phyloP scores from a whole-genome alignment of 1,284 basidiomycete genomes.

The Leccinum pachyderme region DNA sequence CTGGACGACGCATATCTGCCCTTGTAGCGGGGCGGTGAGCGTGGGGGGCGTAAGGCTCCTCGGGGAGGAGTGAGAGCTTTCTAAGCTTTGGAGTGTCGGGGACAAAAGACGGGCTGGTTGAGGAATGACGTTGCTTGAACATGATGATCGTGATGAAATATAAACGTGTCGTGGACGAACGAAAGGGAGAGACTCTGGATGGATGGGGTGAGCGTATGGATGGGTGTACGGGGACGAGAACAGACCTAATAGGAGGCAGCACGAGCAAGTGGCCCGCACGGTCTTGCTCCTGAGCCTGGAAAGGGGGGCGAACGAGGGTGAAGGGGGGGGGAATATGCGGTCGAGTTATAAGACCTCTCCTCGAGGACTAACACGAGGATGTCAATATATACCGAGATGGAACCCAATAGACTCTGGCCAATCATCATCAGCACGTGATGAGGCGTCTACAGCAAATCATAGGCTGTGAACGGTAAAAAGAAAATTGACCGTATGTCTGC shows the following conservation, averaged over 20 bases:
- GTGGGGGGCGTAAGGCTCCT: constrained; percentile 22
- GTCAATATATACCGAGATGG: constrained; percentile 11
- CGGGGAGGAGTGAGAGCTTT: constrained; percentile 29
- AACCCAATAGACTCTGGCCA: constrained; percentile 18
- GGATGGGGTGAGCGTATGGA: background rate
- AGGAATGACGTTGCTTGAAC: constrained; percentile 29
- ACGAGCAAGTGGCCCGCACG: constrained; percentile 20
- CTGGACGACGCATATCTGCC: constrained; percentile 18
- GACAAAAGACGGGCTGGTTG: constrained; percentile 23
- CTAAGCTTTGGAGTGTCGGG: constrained; percentile 30
- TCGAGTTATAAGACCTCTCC: constrained; percentile 23
- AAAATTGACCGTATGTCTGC: too few relatives aligned
- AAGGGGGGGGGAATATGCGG: background rate
- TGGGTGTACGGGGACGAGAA: background rate
- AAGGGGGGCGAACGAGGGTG: constrained; percentile 16
- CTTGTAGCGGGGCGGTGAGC: constrained; percentile 21
- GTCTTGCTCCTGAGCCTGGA: constrained; percentile 18
- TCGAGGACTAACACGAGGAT: constrained; percentile 28
- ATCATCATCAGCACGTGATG: constrained; percentile 26
- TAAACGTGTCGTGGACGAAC: constrained; percentile 20
- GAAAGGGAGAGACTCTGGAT: constrained; percentile 10
- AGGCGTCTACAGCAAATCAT: too few relatives aligned
- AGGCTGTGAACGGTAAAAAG: too few relatives aligned
- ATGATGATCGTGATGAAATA: constrained; percentile 29
- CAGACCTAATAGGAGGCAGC: constrained; percentile 8